phyloP scores from a whole-genome alignment of 345 rosid species.

The Lepidium sativum region DNA sequence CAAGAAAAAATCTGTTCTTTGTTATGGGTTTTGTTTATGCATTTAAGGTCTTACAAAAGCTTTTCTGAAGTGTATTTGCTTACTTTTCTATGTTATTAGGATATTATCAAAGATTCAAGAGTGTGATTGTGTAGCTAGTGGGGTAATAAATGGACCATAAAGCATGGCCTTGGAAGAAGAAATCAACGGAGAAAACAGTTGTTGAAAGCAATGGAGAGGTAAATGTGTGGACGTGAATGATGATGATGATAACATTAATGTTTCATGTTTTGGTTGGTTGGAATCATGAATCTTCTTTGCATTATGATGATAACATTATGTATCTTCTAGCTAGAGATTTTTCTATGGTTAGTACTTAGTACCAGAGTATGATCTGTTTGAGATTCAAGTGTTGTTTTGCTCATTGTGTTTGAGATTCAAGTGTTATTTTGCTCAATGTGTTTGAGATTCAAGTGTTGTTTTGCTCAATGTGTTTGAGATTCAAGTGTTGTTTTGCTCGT shows the following conservation, averaged over 20 bases:
- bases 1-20: neutral
- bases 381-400: neutral
- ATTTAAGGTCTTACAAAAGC: neutral
- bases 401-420: neutral
- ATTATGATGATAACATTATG: too few relatives aligned
- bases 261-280: neutral
- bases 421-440: neutral
- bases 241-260: neutral
- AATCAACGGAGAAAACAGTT: conserved; percentile 48
- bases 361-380: neutral
- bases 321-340: neutral
- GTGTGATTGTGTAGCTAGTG: conserved; percentile 13
- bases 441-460: too few relatives aligned
- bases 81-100: neutral
- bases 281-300: neutral
- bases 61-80: neutral
- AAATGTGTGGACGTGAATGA: neutral
- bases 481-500: too few relatives aligned
- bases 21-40: neutral
- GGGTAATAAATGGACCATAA: conserved; percentile 52
- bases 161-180: conserved; percentile 86
- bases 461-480: too few relatives aligned
- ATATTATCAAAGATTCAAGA: conserved; percentile 1
- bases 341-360: neutral
- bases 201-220: conserved; percentile 49